Evolutionary conservation across 2,329 filamentous ascomycete genomes (phyloP).

Genomic region (Stagonosporopsis tanaceti): DNA sequence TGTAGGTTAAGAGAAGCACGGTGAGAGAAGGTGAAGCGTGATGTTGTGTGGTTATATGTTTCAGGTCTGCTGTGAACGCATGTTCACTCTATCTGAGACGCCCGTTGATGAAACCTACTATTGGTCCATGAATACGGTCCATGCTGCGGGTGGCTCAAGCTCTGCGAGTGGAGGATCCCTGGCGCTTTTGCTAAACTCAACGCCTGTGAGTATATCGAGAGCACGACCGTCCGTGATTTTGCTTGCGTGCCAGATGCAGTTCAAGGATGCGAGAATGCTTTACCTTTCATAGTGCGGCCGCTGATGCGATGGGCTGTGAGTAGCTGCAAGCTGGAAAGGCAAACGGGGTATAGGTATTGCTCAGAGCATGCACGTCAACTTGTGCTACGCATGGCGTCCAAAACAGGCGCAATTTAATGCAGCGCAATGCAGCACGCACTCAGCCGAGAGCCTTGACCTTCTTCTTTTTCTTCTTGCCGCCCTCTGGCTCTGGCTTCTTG

Average conservation of each 20-base stretch:
- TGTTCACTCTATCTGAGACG: slow-evolving; percentile 4
- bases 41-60: slow-evolving; percentile 3
- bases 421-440: slow-evolving; percentile 8
- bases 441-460: slow-evolving; percentile 63
- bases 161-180: slow-evolving; percentile 6
- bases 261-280: background rate
- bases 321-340: background rate
- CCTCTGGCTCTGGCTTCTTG: slow-evolving; percentile 57
- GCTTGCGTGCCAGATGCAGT: background rate
- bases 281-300: background rate
- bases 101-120: background rate
- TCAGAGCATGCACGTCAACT: background rate
- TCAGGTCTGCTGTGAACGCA: slow-evolving; percentile 1
- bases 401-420: background rate
- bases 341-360: background rate
- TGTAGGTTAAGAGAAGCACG: background rate
- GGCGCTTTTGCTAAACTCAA: slow-evolving; percentile 12
- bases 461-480: slow-evolving; percentile 58
- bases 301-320: background rate
- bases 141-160: background rate
- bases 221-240: background rate
- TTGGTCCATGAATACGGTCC: background rate
- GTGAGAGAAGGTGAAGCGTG: background rate
- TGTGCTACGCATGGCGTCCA: background rate
- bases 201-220: background rate